These are phyloP conservation scores for Lactifluus volemus DNA, from an alignment of 768 basidiomycete species.

Conservation along the genomic window DNA sequence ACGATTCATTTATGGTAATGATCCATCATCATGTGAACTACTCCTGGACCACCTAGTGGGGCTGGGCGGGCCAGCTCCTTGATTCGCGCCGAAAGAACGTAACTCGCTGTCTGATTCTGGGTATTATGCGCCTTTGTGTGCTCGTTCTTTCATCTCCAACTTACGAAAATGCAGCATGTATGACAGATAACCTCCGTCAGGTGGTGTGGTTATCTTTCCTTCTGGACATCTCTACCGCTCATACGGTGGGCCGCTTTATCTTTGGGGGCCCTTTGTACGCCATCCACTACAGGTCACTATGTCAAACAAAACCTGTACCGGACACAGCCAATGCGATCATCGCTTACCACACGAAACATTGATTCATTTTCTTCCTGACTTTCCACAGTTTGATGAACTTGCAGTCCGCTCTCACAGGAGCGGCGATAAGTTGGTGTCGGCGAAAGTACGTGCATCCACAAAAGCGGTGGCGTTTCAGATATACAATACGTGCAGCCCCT, in stretches of 20 bases:
- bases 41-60: background rate
- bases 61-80: background rate
- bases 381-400: constrained; percentile 36
- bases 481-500: background rate
- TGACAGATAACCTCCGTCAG: background rate
- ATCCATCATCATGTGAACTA: background rate
- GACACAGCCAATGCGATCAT: background rate
- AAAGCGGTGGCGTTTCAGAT: too few relatives aligned
- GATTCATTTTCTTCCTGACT: background rate
- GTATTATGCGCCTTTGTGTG: background rate
- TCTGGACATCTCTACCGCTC: too few relatives aligned
- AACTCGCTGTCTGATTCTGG: background rate
- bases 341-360: background rate
- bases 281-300: background rate
- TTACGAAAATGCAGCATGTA: background rate
- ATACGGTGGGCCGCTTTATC: too few relatives aligned
- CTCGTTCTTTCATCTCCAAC: background rate
- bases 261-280: background rate
- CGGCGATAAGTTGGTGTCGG: background rate
- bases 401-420: background rate
- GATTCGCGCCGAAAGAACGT: background rate
- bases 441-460: constrained; percentile 25
- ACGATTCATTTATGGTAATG: constrained; percentile 8
- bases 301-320: constrained; percentile 29
- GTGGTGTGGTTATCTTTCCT: background rate